These are phyloP conservation scores for Adiantum capillusveneris DNA, from an alignment of 75 land plant species.

Conservation along the genomic window DNA sequence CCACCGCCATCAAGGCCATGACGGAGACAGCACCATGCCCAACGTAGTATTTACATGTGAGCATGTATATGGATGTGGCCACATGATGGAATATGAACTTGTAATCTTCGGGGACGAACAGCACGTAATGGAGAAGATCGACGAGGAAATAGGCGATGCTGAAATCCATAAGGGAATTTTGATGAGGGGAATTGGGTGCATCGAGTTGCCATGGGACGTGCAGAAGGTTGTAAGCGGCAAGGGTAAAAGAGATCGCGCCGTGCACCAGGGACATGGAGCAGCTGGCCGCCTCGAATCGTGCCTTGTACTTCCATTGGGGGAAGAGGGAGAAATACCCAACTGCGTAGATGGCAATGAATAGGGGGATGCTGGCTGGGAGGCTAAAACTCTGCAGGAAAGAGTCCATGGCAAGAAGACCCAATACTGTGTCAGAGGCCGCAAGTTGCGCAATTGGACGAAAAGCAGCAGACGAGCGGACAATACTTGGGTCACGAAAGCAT, in stretches of 20 bases:
- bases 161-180: conserved; percentile 64
- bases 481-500: no score
- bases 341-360: no score
- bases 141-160: conserved; percentile 71
- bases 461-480: no score
- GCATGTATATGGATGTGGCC: conserved; percentile 64
- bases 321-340: no score
- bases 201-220: conserved; percentile 9
- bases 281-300: conserved; percentile 61
- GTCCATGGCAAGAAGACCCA: no score
- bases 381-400: no score
- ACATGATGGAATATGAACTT: conserved; percentile 82
- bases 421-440: no score
- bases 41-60: conserved; percentile 57
- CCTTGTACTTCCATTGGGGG: no score
- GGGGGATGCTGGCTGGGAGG: no score
- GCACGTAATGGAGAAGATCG: conserved; percentile 56
- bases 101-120: conserved; percentile 41
- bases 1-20: conserved; percentile 52
- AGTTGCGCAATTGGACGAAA: no score
- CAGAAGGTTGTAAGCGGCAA: conserved; percentile 25
- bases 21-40: conserved; percentile 56
- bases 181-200: conserved; percentile 37
- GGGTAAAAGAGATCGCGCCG: conserved; percentile 53
- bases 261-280: conserved; percentile 71